Evolutionary conservation across 1,139 yeast genomes (phyloP).

Genomic region (Blastobotrys illinoisensis): DNA sequence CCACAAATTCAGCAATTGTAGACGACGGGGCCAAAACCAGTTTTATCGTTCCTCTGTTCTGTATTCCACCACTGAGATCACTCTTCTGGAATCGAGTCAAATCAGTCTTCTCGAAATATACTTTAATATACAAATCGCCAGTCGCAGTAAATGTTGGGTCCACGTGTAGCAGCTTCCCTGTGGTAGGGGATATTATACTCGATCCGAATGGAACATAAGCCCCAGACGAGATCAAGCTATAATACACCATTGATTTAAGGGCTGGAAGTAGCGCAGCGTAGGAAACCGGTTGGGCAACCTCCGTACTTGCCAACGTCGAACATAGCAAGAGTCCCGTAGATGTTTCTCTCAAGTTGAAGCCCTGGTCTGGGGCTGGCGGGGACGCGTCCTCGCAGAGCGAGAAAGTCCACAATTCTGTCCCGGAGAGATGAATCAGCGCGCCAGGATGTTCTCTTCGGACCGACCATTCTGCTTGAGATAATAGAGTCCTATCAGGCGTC

Average conservation of each 20-base stretch:
- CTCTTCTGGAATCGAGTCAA: conserved; percentile 11
- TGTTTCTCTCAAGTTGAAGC: conserved; percentile 32
- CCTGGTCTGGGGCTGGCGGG: conserved; percentile 31
- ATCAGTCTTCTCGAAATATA: conserved; percentile 20
- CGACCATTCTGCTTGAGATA: conserved; percentile 56
- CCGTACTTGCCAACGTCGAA: conserved; percentile 33
- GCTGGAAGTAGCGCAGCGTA: conserved; percentile 56
- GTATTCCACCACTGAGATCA: conserved; percentile 5
- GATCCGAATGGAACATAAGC: conserved; percentile 42
- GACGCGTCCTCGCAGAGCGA: conserved; percentile 34
- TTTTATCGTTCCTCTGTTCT: conserved; percentile 10
- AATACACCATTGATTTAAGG: conserved; percentile 48
- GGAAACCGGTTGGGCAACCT: conserved; percentile 34
- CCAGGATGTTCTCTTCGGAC: conserved; percentile 49
- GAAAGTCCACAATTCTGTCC: conserved; percentile 59
- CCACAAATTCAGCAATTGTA: conserved; percentile 58
- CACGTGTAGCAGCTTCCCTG: conserved; percentile 22
- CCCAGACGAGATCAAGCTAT: conserved; percentile 43
- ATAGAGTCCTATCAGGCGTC: conserved; percentile 31
- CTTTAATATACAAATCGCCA: conserved; percentile 30
- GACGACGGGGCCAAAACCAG: conserved; percentile 68
- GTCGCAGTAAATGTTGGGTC: conserved; percentile 34
- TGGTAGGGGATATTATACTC: conserved; percentile 15
- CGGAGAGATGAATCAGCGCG: conserved; percentile 52
- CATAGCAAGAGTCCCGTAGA: conserved; percentile 35